phyloP scores from a whole-genome alignment of 352 stramenopile genomes.

The Pythium scleroteichum region DNA sequence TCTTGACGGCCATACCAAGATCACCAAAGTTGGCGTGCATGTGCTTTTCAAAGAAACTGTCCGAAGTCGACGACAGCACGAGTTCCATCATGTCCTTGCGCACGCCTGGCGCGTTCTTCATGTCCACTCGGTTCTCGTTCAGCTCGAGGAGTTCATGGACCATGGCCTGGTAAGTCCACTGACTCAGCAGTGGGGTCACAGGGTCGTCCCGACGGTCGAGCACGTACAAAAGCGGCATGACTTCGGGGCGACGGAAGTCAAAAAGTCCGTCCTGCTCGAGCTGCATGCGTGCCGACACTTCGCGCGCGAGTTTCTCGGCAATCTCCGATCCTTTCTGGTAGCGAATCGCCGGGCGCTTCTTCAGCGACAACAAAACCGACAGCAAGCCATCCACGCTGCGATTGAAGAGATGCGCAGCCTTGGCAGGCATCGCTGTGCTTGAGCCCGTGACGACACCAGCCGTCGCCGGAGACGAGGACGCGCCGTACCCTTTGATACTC shows the following conservation, averaged over 20 bases:
- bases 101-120: constrained; percentile 93
- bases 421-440: constrained; percentile 27
- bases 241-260: constrained; percentile 92
- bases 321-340: constrained; percentile 94
- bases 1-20: constrained; percentile 94
- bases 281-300: constrained; percentile 94
- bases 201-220: constrained; percentile 98
- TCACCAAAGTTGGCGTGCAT: constrained; percentile 99
- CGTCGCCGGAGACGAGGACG: constrained; percentile 36
- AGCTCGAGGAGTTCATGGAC: constrained; percentile 98
- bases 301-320: constrained; percentile 92
- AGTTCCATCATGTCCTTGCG: constrained; percentile 98
- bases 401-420: constrained; percentile 81
- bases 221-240: constrained; percentile 90
- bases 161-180: constrained; percentile 99
- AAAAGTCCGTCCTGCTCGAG: constrained; percentile 96
- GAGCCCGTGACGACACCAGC: constrained; percentile 50
- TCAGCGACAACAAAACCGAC: constrained; percentile 94
- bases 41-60: constrained; percentile 97
- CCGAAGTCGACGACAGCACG: constrained; percentile 94
- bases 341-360: constrained; percentile 95
- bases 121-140: constrained; percentile 97
- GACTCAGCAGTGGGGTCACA: constrained; percentile 97
- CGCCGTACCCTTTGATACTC: constrained; percentile 41
- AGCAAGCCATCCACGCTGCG: constrained; percentile 94